Evolutionary conservation across 805 yeast genomes (phyloP), one percentile per base, ranked within the genome.

Genomic region (Sungouiella thailandica): DNA sequence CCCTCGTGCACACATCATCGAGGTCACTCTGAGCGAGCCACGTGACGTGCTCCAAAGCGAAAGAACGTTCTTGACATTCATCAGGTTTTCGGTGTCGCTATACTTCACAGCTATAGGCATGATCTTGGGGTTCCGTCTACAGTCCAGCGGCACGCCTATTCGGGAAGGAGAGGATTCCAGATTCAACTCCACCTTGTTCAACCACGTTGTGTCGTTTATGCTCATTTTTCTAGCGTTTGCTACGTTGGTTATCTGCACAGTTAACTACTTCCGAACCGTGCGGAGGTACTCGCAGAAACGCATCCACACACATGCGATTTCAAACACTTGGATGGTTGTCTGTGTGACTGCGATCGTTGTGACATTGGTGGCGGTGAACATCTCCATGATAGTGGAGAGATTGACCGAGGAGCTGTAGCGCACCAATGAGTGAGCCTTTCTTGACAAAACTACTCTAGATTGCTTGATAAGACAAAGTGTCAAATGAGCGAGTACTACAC

Each of bases 31-130:
- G 23, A 43, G 47, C 23, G 79, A 74, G 46, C 78, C 80, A 1
- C 53, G 80, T 26, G 80, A 74, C 47, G 68, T 70, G 7, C 51
- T 74, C 12, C 76, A 74, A 60, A 65, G 69, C 35, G 80, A 74
- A 44, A 51, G 80, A 23, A 74, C 79, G 2, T 65, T 73, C 13
- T 52, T 74, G 11, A 58, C 73, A 18, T 74, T 75, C 58, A 49
- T 72, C 27, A 56, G 74, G 33, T 70, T 74, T 43, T 51, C 75
- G 2, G 49, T 65, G 4, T 60, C 74, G 8, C 50, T 74, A 13
- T 61, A 67, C 37, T 56, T 75, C 30, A 61, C 73, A 3, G 65
- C 77, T 1, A 57, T 70, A 22, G 75, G 76, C 1, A 60, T 74
- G 12, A 43, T 68, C 5, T 41, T 73, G 5, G 67, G 74, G 41